Percentiles rank a stretch among this genome's conserved stretches.
Evolutionary conservation across 805 yeast genomes (phyloP).

Genomic region (Metschnikowia bowlesiae): DNA sequence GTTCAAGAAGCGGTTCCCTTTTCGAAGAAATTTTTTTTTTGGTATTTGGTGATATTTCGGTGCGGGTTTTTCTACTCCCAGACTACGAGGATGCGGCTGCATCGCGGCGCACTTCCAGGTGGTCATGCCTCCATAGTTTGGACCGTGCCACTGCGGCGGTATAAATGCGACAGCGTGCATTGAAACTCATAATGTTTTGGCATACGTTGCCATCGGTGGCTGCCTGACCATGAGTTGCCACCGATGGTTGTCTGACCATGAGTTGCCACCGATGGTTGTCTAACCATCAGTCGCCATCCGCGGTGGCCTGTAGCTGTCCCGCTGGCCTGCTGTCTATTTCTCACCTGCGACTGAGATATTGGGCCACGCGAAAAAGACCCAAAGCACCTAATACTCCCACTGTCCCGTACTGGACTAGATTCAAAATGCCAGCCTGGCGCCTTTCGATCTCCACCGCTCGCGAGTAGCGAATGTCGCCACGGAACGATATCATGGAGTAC

Average conservation of each 20-base stretch:
- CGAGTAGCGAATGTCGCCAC: constrained; percentile 76
- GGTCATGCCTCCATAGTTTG: not conserved
- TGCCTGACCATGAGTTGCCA: too few species aligned
- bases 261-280: too few species aligned
- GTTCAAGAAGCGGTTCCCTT: constrained; percentile 1
- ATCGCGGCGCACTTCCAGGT: not conserved
- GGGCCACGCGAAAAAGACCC: constrained; percentile 14
- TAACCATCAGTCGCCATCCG: too few species aligned
- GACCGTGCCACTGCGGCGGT: too few species aligned
- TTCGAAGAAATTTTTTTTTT: not conserved
- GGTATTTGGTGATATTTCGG: not conserved
- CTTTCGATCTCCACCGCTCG: constrained; percentile 53
- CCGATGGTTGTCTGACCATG: too few species aligned
- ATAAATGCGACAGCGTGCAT: not conserved
- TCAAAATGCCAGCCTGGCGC: constrained; percentile 52
- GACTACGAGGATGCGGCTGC: constrained; percentile 2
- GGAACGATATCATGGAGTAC: constrained; percentile 88
- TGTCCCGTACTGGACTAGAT: constrained; percentile 21
- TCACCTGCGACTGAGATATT: constrained; percentile 1
- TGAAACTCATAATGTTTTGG: too few species aligned
- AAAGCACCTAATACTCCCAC: constrained; percentile 9
- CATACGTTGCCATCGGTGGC: too few species aligned
- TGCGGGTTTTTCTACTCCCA: not conserved
- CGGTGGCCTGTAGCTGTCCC: too few species aligned
- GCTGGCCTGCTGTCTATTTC: too few species aligned